Conservation (phyloP, 2,329 filamentous ascomycete species). For the Fusarium solani-melongenae region DNA sequence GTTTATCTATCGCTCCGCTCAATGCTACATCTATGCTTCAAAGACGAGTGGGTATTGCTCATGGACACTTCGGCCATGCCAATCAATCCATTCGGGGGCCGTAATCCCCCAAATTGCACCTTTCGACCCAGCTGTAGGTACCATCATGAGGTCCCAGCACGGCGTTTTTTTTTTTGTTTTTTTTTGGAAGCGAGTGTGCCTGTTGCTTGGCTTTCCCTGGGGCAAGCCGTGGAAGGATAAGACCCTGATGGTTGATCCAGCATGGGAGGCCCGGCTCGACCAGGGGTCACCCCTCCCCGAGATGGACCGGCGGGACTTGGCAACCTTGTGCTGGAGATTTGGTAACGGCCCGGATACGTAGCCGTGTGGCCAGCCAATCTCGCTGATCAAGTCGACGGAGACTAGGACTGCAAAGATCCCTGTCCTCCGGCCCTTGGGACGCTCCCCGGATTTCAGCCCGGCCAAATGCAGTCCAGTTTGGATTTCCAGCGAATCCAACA, state of each 20-base stretch:
- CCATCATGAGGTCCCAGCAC: slow-evolving; percentile 42
- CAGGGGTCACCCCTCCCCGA: slow-evolving; percentile 31
- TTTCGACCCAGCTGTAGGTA: slow-evolving; percentile 27
- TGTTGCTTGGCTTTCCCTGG: slow-evolving; percentile 37
- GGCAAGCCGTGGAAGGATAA: slow-evolving; percentile 27
- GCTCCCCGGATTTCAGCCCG: slow-evolving; percentile 50
- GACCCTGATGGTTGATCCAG: slow-evolving; percentile 40
- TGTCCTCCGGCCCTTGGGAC: slow-evolving; percentile 41
- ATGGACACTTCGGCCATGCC: slow-evolving; percentile 21
- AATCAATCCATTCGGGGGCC: slow-evolving; percentile 32
- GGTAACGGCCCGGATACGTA: slow-evolving; percentile 50
- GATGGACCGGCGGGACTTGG: slow-evolving; percentile 31
- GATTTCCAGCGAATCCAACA: slow-evolving; percentile 32
- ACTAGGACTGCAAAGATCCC: slow-evolving; percentile 43
- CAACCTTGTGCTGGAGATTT: slow-evolving; percentile 41
- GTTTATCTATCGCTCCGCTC: not conserved
- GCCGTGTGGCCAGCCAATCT: slow-evolving; percentile 48
- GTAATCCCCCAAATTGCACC: slow-evolving; percentile 26
- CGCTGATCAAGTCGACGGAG: slow-evolving; percentile 42
- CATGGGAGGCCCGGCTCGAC: slow-evolving; percentile 16
- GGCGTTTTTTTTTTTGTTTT: slow-evolving; percentile 35
- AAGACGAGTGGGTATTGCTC: slow-evolving; percentile 11
- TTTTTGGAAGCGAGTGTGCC: slow-evolving; percentile 38
- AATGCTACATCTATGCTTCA: slow-evolving; percentile 6
- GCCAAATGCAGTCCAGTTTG: slow-evolving; percentile 30